Evolutionary conservation across 2,329 filamentous ascomycete genomes (phyloP), one percentile per base, ranked within the genome.

Genomic region (Ophiocordyceps australis): DNA sequence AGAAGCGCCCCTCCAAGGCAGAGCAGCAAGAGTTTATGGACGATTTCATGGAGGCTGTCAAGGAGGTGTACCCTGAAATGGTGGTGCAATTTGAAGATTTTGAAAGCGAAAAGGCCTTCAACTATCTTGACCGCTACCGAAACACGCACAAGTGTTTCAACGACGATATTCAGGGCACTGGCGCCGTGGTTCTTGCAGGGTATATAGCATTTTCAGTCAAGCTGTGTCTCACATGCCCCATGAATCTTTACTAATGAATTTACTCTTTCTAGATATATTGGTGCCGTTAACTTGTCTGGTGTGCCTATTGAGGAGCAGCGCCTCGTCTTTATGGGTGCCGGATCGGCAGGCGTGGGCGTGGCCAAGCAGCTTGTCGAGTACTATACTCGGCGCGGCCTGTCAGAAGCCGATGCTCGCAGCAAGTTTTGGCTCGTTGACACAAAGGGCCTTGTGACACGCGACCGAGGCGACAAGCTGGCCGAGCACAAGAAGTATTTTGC

Each of bases 391-490:
- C 80, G 85, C 40, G 89, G 89, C 21, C 63, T 95, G 43, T 77
- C 76, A 8, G 86, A 95, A 52, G 71, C 83, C 41, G 75, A 81
- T 35, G 89, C 89, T 29, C 74, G 74, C 41, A 71, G 75, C 45
- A 89, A 89, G 62, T 95, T 98, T 68, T 95, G 78, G 71, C 79
- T 98, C 24, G 85, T 95, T 32, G 89, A 95, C 58, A 93, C 83
- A 45, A 86, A 89, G 61, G 89, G 89, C 40, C 74, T 98, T 14
- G 86, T 98, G 27, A 93, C 89, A 35, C 65, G 66, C 33, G 86
- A 98, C 57, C 80, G 89, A 32, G 86, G 86, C 28, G 89, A 95
- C 60, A 81, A 75, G 50, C 73, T 98, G 21, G 83, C 86, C 20
- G 78, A 93, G 41, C 89, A 98, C 55, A 80, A 80, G 55, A 69